These are phyloP conservation scores for Neofusicoccum laricinum DNA, from an alignment of 2,329 filamentous ascomycete species.

Conservation along the genomic window DNA sequence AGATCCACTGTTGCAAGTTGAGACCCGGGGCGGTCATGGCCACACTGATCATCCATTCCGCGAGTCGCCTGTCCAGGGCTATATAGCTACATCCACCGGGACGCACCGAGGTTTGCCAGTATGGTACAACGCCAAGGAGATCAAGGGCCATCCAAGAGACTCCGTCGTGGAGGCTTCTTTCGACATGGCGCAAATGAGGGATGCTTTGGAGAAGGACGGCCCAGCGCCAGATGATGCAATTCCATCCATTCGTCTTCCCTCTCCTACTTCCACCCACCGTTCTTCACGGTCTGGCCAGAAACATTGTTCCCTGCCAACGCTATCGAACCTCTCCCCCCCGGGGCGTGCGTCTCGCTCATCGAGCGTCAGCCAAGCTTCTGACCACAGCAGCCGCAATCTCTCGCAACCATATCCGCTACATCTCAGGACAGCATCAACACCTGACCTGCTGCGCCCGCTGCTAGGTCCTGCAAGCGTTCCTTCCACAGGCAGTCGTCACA, in stretches of 20 bases:
- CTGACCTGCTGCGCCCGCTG: conserved; percentile 5
- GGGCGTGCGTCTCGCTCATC: background rate
- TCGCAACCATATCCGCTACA: background rate
- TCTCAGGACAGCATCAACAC: conserved; percentile 2
- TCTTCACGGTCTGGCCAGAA: background rate
- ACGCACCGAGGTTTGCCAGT: conserved; percentile 3
- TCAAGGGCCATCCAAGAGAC: background rate
- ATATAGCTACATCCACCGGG: conserved; percentile 7
- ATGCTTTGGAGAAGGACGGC: background rate
- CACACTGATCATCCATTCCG: background rate
- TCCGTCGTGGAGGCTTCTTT: conserved; percentile 1
- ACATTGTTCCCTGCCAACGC: conserved; percentile 2
- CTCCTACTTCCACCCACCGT: background rate
- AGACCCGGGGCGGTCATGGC: background rate
- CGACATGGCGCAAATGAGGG: background rate
- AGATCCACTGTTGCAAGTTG: conserved; percentile 6
- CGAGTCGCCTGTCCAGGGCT: background rate
- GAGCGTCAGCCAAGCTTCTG: conserved; percentile 6
- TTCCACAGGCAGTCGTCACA: background rate
- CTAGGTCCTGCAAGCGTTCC: background rate
- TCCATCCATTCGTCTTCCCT: conserved; percentile 11
- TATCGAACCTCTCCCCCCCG: background rate
- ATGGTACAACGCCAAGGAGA: conserved; percentile 5
- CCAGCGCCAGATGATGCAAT: background rate
- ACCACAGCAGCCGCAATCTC: conserved; percentile 11